Conservation (phyloP, 305 asterid genomes). For the Fraxinus paxiana region DNA sequence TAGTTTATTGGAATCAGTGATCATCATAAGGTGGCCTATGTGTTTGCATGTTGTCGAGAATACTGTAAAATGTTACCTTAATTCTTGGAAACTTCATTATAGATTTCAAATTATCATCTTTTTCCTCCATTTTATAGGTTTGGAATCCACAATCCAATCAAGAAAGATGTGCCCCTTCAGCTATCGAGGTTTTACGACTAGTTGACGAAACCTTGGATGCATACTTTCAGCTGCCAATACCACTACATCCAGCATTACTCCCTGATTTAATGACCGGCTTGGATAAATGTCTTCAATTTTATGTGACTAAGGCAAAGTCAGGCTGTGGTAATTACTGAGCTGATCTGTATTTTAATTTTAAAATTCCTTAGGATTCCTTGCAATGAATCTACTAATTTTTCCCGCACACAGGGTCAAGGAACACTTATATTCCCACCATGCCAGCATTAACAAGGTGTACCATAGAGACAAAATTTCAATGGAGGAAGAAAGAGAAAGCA, state of each 20-base stretch:
- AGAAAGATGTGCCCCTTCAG: constrained; percentile 85
- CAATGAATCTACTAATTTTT: constrained; percentile 14
- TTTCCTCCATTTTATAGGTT: constrained; percentile 38
- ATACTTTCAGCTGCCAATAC: constrained; percentile 85
- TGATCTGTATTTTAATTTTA: not conserved
- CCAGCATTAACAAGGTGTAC: constrained; percentile 90
- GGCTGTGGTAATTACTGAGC: constrained; percentile 67
- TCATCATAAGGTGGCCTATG: not conserved
- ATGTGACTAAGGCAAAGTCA: constrained; percentile 71
- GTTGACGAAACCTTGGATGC: constrained; percentile 88
- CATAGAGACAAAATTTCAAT: constrained; percentile 51
- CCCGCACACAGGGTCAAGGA: constrained; percentile 61
- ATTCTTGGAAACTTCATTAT: not conserved
- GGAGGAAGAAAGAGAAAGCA: constrained; percentile 78
- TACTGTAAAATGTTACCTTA: not conserved
- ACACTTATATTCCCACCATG: constrained; percentile 66
- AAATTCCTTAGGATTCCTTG: not conserved
- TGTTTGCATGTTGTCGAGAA: not conserved
- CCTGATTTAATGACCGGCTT: constrained; percentile 80
- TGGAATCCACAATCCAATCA: constrained; percentile 82
- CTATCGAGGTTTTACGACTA: constrained; percentile 72
- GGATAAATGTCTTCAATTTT: constrained; percentile 82
- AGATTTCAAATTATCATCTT: not conserved
- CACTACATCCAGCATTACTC: constrained; percentile 85
- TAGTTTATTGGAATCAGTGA: not conserved